phyloP scores from a whole-genome alignment of 164 flowering plant species.

The Piper longum region DNA sequence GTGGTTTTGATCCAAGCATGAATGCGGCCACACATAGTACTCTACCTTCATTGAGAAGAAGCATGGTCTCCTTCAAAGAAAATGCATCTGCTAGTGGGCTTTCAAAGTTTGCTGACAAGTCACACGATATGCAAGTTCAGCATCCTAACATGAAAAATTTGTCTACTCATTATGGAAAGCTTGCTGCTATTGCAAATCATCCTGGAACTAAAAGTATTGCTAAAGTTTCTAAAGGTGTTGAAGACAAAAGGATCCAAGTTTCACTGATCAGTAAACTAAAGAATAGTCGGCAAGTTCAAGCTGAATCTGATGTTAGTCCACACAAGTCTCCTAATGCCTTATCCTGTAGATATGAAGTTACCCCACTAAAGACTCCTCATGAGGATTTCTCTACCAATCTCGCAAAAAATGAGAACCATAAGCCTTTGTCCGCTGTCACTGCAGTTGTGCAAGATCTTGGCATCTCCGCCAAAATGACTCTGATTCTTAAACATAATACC shows the following conservation, averaged over 20 bases:
- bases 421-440: slow-evolving; percentile 9
- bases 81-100: slow-evolving; percentile 8
- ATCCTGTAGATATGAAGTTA: too few relatives aligned
- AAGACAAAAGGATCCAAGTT: slow-evolving; percentile 10
- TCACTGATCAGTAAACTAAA: slow-evolving; percentile 9
- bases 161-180: slow-evolving; percentile 5
- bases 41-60: too few relatives aligned
- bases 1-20: too few relatives aligned
- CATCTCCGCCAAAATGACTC: slow-evolving; percentile 6
- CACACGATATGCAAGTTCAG: slow-evolving; percentile 12
- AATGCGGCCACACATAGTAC: too few relatives aligned
- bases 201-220: slow-evolving; percentile 16
- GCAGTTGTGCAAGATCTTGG: slow-evolving; percentile 14
- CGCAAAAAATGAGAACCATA: slow-evolving; percentile 12
- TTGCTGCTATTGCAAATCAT: slow-evolving; percentile 4
- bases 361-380: slow-evolving; percentile 3
- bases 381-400: slow-evolving; percentile 11
- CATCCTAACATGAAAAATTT: slow-evolving; percentile 2
- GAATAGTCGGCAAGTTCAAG: slow-evolving; percentile 2
- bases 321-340: slow-evolving; percentile 1
- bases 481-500: slow-evolving; percentile 10
- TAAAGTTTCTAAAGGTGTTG: slow-evolving; percentile 8
- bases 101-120: slow-evolving; percentile 14
- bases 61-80: slow-evolving; percentile 8
- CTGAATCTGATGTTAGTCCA: slow-evolving; percentile 12